phyloP scores from a whole-genome alignment of 768 basidiomycete species.

The Lactarius vividus region DNA sequence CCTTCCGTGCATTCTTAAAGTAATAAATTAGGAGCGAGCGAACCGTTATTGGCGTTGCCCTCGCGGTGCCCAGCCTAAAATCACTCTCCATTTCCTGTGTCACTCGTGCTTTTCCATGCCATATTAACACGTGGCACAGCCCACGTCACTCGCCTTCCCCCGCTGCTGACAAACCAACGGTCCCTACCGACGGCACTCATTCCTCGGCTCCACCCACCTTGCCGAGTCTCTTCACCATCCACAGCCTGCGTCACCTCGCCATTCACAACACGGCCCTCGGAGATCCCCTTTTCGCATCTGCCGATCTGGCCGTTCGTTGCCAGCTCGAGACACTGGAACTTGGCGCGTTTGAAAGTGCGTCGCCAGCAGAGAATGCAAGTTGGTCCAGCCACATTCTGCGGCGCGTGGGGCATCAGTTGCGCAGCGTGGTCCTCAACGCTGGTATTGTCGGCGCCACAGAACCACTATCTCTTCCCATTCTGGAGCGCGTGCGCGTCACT shows the following conservation, averaged over 20 bases:
- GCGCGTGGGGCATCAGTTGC: constrained; percentile 15
- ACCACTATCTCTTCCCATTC: constrained; percentile 13
- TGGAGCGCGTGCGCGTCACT: constrained; percentile 23
- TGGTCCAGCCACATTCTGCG: constrained; percentile 21
- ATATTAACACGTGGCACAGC: not conserved
- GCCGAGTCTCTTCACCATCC: constrained; percentile 21
- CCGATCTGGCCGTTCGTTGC: not conserved
- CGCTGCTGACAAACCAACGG: not conserved
- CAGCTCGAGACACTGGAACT: constrained; percentile 24
- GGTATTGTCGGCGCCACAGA: constrained; percentile 6
- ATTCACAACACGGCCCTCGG: constrained; percentile 25
- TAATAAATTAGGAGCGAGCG: constrained; percentile 19
- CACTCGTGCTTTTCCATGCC: constrained; percentile 16
- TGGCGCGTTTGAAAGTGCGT: constrained; percentile 21
- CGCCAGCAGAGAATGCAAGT: constrained; percentile 22
- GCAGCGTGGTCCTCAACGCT: constrained; percentile 11
- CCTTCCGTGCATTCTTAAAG: constrained; percentile 6
- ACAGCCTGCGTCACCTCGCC: constrained; percentile 22
- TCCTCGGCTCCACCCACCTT: not conserved
- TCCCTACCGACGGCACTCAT: not conserved
- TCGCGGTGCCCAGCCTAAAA: constrained; percentile 22
- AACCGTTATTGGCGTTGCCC: constrained; percentile 23
- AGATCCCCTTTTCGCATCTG: constrained; percentile 21
- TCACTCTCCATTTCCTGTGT: constrained; percentile 25
- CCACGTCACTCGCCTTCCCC: not conserved